Base-by-base conservation (phyloP, 352 stramenopile species). In the Phytophthora podocarpi region DNA sequence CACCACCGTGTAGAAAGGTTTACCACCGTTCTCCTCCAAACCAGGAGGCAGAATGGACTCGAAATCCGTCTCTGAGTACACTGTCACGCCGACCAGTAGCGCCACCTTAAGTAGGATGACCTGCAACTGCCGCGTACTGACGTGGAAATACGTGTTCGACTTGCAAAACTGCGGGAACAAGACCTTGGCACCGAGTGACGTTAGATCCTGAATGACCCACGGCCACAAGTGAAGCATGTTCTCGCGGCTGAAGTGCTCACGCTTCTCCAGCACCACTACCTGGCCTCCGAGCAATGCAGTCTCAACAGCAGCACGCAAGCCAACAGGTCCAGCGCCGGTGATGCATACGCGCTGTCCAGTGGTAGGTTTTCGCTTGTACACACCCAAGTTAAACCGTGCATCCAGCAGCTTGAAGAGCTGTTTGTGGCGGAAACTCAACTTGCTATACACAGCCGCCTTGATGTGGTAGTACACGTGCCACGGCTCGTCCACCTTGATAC, bases 81-180 rank as follows among this genome's bases (percentile, higher is more conserved):
- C 67, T 27, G 71, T 79, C 21, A 90, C 79, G 15, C 83, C 83
- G 0, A 92, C 46, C 13, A 90, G 40, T 16, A 92, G 62, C 18
- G 76, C 79, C 7, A 89, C 78, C 59, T 92, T 92, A 46, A 92
- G 80, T 45, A 92, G 55, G 36, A 89, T 89, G 63, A 81, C 89
- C 59, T 92, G 83, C 21, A 92, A 43, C 55, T 92, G 81, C 16
- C 83, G 80, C 18, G 83, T 92, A 31, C 83, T 81, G 11, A 92
- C 81, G 59, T 91, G 81, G 68, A 92, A 89, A 52, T 89, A 87
- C 9, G 76, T 78, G 1, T 78, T 86, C 43, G 81, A 90, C 53
- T 87, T 78, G 52, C 81, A 90, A 57, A 88, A 86, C 55, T 81
- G 69, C 20, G 74, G 69, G 65, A 84, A 92, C 40, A 92, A 85